These are phyloP conservation scores for Acanthamoeba quina DNA, from an alignment of 208 protist genomes.

Conservation along the genomic window DNA sequence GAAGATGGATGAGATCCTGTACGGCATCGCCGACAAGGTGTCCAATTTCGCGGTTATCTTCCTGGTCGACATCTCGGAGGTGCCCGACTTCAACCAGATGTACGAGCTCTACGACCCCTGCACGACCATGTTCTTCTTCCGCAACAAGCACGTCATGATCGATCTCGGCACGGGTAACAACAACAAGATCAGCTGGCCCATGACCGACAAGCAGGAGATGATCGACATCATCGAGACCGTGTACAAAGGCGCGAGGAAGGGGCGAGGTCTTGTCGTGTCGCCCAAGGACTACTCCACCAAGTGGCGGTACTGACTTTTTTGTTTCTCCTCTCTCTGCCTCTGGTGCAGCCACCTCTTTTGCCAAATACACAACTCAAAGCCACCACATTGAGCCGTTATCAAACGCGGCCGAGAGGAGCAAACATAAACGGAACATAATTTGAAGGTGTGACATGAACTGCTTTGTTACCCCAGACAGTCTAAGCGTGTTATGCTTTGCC, in stretches of 20 bases:
- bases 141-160: constrained; percentile 99
- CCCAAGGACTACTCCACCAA: constrained; percentile 98
- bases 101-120: constrained; percentile 99
- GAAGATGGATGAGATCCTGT: constrained; percentile 91
- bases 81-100: constrained; percentile 98
- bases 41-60: constrained; percentile 96
- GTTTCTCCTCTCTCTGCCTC: not conserved
- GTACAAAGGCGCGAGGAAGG: constrained; percentile 96
- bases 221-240: constrained; percentile 97
- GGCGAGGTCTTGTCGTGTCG: constrained; percentile 96
- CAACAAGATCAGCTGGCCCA: constrained; percentile 99
- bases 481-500: too few relatives aligned
- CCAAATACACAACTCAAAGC: not conserved
- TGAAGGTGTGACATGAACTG: too few relatives aligned
- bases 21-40: constrained; percentile 86
- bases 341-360: not conserved
- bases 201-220: constrained; percentile 97
- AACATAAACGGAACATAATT: too few relatives aligned
- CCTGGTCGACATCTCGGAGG: constrained; percentile 95
- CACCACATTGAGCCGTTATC: too few relatives aligned
- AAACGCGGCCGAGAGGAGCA: too few relatives aligned
- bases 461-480: too few relatives aligned
- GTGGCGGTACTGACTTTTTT: constrained; percentile 91
- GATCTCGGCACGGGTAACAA: constrained; percentile 98
- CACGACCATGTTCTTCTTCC: constrained; percentile 99